Evolutionary conservation across 257 asterid genomes (phyloP).

Genomic region (Lantana camara): DNA sequence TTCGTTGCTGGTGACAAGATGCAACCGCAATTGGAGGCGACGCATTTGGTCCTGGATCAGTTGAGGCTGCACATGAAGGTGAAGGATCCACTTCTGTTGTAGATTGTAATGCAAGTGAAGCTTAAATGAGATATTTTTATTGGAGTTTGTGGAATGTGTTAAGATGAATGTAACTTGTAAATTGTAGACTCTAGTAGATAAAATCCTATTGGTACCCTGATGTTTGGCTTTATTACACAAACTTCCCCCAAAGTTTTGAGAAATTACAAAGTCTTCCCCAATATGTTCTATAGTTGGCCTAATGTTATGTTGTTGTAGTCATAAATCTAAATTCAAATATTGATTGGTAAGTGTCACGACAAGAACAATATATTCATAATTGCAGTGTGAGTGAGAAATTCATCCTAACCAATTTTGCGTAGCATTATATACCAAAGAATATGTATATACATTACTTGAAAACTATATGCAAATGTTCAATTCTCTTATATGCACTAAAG

Average conservation of each 20-base stretch:
- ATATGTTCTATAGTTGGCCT: no score
- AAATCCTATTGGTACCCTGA: no score
- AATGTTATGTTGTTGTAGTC: no score
- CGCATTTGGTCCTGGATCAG: conserved; percentile 47
- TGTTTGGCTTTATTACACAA: no score
- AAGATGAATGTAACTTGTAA: no score
- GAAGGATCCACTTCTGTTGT: conserved; percentile 32
- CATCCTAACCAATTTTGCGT: neutral
- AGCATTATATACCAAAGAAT: neutral
- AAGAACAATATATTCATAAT: no score
- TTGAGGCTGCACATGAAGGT: conserved; percentile 65
- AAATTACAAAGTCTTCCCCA: no score
- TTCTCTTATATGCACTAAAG: conserved; percentile 9
- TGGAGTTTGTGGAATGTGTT: neutral
- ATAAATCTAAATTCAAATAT: no score
- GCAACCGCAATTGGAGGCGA: conserved; percentile 47
- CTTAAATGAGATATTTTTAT: conserved; percentile 18
- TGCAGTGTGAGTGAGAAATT: no score
- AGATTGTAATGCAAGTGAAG: conserved; percentile 33
- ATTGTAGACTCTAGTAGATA: no score
- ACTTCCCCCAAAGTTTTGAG: no score
- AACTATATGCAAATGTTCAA: neutral
- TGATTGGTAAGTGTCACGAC: no score
- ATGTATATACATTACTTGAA: neutral
- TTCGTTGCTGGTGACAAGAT: conserved; percentile 68